These are phyloP conservation scores for Myxozyma melibiosi DNA, from an alignment of 805 yeast species.

Conservation along the genomic window DNA sequence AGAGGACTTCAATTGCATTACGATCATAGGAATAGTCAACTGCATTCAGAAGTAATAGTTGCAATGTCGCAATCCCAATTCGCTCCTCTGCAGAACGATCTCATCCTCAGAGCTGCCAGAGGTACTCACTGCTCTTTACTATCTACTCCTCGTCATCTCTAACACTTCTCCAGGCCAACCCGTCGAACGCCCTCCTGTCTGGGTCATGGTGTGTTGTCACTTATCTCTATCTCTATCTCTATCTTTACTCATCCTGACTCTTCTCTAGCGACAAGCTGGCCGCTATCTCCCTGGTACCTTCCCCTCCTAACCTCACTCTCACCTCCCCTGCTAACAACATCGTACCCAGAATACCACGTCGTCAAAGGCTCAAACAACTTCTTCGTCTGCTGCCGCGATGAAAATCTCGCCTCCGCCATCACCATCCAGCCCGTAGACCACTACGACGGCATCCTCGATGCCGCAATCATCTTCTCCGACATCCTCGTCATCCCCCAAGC, in stretches of 20 bases:
- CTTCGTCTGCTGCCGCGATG: constrained; percentile 92
- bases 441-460: constrained; percentile 86
- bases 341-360: constrained; percentile 82
- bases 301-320: background rate
- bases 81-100: constrained; percentile 82
- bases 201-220: constrained; percentile 75
- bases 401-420: constrained; percentile 89
- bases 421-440: constrained; percentile 95
- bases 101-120: constrained; percentile 86
- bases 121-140: constrained; percentile 45
- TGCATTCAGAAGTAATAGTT: background rate
- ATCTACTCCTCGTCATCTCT: background rate
- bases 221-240: background rate
- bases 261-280: constrained; percentile 84
- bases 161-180: constrained; percentile 53
- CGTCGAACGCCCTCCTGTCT: constrained; percentile 96
- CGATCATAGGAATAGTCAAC: too few relatives aligned
- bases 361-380: constrained; percentile 86
- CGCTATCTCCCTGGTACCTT: constrained; percentile 58
- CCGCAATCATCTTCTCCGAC: constrained; percentile 95
- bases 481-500: constrained; percentile 97
- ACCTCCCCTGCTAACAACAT: constrained; percentile 37
- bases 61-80: constrained; percentile 57
- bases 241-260: constrained; percentile 33
- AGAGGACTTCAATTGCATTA: too few relatives aligned